These are phyloP conservation scores for Nidula niveotomentosa DNA, from an alignment of 1,284 basidiomycete genomes.

Conservation along the genomic window DNA sequence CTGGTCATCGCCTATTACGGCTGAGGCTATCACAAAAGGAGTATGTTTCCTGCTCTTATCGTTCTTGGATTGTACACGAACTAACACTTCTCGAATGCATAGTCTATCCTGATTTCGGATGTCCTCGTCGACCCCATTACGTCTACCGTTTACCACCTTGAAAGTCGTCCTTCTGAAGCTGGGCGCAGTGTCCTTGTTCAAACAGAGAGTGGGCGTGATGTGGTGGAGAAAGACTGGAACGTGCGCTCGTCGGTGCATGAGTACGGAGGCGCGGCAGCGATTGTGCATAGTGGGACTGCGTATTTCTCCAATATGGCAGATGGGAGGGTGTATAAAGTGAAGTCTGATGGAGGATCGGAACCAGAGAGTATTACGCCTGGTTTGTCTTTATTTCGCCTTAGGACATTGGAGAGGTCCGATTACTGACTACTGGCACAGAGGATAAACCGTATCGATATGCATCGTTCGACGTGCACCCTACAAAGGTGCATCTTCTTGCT, in stretches of 20 bases:
- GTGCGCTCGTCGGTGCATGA: slow-evolving; percentile 60
- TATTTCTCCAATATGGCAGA: slow-evolving; percentile 61
- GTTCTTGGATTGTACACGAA: too few species aligned
- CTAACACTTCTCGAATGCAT: background rate
- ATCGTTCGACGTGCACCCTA: slow-evolving; percentile 44
- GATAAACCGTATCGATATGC: slow-evolving; percentile 55
- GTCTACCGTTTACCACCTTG: slow-evolving; percentile 56
- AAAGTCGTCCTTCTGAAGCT: slow-evolving; percentile 59
- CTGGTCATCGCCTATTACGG: slow-evolving; percentile 60
- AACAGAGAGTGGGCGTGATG: slow-evolving; percentile 41
- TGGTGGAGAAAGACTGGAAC: slow-evolving; percentile 54
- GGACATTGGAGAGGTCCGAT: background rate
- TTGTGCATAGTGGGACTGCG: slow-evolving; percentile 43
- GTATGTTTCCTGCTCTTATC: slow-evolving; percentile 28
- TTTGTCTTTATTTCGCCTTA: slow-evolving; percentile 18
- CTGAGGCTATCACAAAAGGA: slow-evolving; percentile 49
- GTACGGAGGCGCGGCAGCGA: slow-evolving; percentile 54
- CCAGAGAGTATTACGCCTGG: slow-evolving; percentile 51
- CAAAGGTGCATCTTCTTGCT: slow-evolving; percentile 43
- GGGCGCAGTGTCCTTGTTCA: slow-evolving; percentile 60
- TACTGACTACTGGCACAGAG: slow-evolving; percentile 27
- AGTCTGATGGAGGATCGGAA: slow-evolving; percentile 31
- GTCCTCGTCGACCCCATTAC: slow-evolving; percentile 55
- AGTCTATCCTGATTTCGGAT: slow-evolving; percentile 43
- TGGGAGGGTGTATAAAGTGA: slow-evolving; percentile 43